Evolutionary conservation across 2,329 filamentous ascomycete genomes (phyloP).

Genomic region (Fusarium annulatum): DNA sequence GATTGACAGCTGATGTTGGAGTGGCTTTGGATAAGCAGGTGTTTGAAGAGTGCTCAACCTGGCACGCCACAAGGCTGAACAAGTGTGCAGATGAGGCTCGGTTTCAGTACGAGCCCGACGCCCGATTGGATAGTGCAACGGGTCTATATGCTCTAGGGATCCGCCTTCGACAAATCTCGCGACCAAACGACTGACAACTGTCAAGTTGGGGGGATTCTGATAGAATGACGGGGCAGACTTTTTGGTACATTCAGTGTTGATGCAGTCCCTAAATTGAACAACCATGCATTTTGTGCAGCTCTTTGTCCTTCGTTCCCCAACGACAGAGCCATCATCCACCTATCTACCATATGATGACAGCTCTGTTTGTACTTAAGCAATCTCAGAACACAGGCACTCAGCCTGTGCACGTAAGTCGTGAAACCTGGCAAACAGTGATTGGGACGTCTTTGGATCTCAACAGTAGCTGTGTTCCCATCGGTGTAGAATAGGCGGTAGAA

Average conservation of each 20-base stretch:
- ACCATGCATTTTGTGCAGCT: neutral
- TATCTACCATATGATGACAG: neutral
- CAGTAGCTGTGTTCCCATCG: neutral
- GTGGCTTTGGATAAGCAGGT: conserved; percentile 22
- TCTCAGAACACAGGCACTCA: neutral
- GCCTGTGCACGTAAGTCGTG: neutral
- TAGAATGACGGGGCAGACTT: neutral
- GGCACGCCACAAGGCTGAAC: conserved; percentile 14
- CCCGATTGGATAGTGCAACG: neutral
- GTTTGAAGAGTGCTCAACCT: conserved; percentile 24
- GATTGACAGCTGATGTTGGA: conserved; percentile 27
- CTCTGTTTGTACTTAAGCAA: neutral
- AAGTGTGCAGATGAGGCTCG: conserved; percentile 6
- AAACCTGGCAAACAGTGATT: neutral
- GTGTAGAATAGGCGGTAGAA: neutral
- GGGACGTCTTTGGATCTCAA: neutral
- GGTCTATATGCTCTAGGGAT: conserved; percentile 7
- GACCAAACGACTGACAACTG: neutral
- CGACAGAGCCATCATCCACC: rapidly evolving
- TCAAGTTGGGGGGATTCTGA: neutral
- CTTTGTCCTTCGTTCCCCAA: neutral
- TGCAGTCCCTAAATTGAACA: neutral
- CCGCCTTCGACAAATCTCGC: conserved; percentile 12
- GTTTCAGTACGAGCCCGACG: conserved; percentile 16
- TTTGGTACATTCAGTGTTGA: neutral